Evolutionary conservation across 2,329 filamentous ascomycete species (phyloP), one percentile per base, ranked within the genome.

Genomic region (Cryphonectria parasitica): DNA sequence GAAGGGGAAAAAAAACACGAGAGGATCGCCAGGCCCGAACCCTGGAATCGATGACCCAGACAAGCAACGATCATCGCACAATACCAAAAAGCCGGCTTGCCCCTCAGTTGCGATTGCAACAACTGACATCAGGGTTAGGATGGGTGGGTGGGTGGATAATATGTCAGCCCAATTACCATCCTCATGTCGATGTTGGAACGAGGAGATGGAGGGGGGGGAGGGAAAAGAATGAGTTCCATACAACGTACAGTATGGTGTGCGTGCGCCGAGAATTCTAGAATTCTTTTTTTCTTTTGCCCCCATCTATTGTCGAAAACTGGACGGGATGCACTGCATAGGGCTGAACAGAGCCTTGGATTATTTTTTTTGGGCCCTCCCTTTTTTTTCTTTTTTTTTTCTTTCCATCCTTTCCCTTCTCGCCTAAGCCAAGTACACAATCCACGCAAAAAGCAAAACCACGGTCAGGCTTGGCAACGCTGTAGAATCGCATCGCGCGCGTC

Each of bases 191-290:
- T 45, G 43, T 17, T 22, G 43, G 43, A 11, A 39, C 17, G 17
- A 45, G 41, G 5, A 8, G 43, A 8, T 7, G 22, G 7, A 8
- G 19, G 17, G 6, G 6, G 79, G 64, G 66, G 79, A 79, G 1
- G 78, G 73, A 0, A 86, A 86, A 71, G 88, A 88, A 25, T 89
- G 88, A 88, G 28, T 89, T 88, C 72, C 86, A 84, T 0, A 86
- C 83, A 11, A 87, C 75, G 72, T 88, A 88, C 86, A 74, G 87
- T 79, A 0, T 34, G 74, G 87, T 79, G 0, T 34, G 84, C 83
- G 73, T 88, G 87, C 52, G 41, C n/a, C n/a, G n/a, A n/a, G n/a
- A n/a, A n/a, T n/a, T n/a, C n/a, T n/a, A n/a, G n/a, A n/a, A n/a
- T n/a, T n/a, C n/a, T n/a, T n/a, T n/a, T n/a, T n/a, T n/a, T n/a